These are phyloP conservation scores for Stagonosporopsis cucurbitacearum DNA, from an alignment of 2,329 filamentous ascomycete species.

Conservation along the genomic window DNA sequence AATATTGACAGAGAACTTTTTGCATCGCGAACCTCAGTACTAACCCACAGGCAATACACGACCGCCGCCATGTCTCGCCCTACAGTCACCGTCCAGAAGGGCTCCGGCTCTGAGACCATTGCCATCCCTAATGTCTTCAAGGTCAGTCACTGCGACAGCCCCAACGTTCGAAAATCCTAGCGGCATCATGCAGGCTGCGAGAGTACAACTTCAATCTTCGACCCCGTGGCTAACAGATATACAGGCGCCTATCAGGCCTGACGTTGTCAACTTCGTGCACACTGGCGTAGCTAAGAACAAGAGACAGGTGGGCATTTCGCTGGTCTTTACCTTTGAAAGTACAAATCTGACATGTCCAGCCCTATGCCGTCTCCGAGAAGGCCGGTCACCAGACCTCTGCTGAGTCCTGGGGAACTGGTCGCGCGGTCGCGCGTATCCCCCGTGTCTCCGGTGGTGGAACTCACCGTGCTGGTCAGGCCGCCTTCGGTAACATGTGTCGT, in stretches of 20 bases:
- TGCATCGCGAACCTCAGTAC: conserved; percentile 17
- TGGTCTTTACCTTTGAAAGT: too few species aligned
- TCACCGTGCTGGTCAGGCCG: conserved; percentile 99
- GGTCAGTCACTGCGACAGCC: conserved; percentile 38
- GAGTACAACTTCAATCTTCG: not conserved
- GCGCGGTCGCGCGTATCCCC: conserved; percentile 99
- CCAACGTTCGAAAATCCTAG: conserved; percentile 3
- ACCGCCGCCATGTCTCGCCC: conserved; percentile 75
- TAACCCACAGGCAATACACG: conserved; percentile 34
- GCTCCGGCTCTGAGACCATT: conserved; percentile 87
- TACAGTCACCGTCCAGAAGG: conserved; percentile 98
- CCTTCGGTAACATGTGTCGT: conserved; percentile 99
- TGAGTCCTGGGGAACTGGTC: conserved; percentile 98
- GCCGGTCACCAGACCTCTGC: conserved; percentile 99
- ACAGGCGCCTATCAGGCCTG: conserved; percentile 87
- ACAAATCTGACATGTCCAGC: conserved; percentile 76
- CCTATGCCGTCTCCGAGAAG: conserved; percentile 97
- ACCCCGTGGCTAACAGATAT: conserved; percentile 16
- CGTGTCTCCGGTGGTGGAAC: conserved; percentile 99
- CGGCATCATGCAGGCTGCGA: conserved; percentile 12
- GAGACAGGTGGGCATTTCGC: too few species aligned
- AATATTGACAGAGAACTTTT: not conserved
- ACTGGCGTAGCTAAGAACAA: conserved; percentile 98
- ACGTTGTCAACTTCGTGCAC: conserved; percentile 99
- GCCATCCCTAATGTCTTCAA: conserved; percentile 96